These are phyloP conservation scores for Dactylorhiza incarnata DNA, from an alignment of 106 monocot species.

Conservation along the genomic window DNA sequence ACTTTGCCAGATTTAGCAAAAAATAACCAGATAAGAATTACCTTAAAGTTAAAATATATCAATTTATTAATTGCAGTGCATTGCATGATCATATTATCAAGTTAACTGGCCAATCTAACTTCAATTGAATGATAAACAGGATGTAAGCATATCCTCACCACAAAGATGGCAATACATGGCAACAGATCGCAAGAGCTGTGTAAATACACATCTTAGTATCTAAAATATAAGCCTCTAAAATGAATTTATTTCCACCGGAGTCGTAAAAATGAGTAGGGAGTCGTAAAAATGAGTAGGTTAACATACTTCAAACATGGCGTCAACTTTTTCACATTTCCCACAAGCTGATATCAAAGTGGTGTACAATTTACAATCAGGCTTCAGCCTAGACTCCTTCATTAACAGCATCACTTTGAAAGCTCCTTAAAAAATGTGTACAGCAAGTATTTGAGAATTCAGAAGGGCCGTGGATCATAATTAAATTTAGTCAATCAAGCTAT, in stretches of 20 bases:
- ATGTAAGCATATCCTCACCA: not conserved
- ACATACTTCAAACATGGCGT: conserved; percentile 96
- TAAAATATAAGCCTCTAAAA: not conserved
- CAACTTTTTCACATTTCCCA: conserved; percentile 78
- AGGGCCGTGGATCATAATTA: not conserved
- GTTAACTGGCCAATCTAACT: not conserved
- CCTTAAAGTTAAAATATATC: not conserved
- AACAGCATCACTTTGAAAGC: conserved; percentile 75
- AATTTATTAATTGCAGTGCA: not conserved
- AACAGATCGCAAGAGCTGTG: not conserved
- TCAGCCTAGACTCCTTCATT: conserved; percentile 77
- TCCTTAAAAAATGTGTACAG: conserved; percentile 30
- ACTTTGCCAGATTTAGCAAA: not conserved
- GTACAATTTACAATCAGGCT: conserved; percentile 86
- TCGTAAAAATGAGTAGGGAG: not conserved
- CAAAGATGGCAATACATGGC: not conserved
- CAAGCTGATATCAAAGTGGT: conserved; percentile 73
- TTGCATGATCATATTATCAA: not conserved
- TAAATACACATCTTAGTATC: not conserved
- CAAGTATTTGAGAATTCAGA: not conserved
- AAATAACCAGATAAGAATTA: not conserved
- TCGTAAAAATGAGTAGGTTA: conserved; percentile 3
- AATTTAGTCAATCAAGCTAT: not conserved
- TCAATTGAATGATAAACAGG: not conserved
- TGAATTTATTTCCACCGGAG: not conserved